phyloP scores from a whole-genome alignment of 306 rosid species.

The Prinsepia uniflora region DNA sequence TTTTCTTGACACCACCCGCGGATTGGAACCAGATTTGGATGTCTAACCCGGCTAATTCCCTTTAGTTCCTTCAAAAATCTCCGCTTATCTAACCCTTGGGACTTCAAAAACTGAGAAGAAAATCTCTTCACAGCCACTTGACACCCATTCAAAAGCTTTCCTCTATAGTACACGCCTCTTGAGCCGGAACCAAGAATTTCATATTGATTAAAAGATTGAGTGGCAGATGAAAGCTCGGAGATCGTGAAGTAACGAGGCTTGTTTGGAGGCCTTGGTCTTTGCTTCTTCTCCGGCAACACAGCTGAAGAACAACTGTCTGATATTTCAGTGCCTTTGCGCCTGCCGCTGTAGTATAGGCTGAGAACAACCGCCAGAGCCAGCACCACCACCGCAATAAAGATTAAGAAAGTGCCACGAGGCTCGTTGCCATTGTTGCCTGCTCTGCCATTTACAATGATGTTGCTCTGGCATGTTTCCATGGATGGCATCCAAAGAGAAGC shows the following conservation, averaged over 20 bases:
- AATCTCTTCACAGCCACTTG: slow-evolving; percentile 62
- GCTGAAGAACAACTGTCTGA: slow-evolving; percentile 3
- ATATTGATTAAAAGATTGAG: slow-evolving; percentile 46
- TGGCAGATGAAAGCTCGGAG: slow-evolving; percentile 48
- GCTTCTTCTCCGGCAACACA: slow-evolving; percentile 36
- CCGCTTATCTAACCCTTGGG: slow-evolving; percentile 49
- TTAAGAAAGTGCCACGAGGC: slow-evolving; percentile 41
- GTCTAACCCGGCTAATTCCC: slow-evolving; percentile 46
- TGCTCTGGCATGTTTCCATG: slow-evolving; percentile 48
- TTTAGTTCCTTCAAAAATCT: slow-evolving; percentile 62
- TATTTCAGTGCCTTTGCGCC: slow-evolving; percentile 29
- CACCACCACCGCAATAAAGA: slow-evolving; percentile 47
- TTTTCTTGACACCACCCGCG: slow-evolving; percentile 71
- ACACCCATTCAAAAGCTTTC: slow-evolving; percentile 56
- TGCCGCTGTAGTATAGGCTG: slow-evolving; percentile 36
- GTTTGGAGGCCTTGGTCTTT: slow-evolving; percentile 63
- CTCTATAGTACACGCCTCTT: slow-evolving; percentile 54
- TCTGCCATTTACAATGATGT: slow-evolving; percentile 38
- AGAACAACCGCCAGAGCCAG: slow-evolving; percentile 36
- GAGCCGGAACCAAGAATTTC: slow-evolving; percentile 57
- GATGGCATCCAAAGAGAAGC: slow-evolving; percentile 64
- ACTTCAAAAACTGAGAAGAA: slow-evolving; percentile 48
- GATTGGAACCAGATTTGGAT: slow-evolving; percentile 61
- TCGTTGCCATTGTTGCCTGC: slow-evolving; percentile 16
- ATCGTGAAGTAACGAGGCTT: slow-evolving; percentile 52